Percentiles rank a stretch among this genome's conserved stretches.
Conservation (phyloP, 768 basidiomycete genomes). For the Cubamyces sp. region DNA sequence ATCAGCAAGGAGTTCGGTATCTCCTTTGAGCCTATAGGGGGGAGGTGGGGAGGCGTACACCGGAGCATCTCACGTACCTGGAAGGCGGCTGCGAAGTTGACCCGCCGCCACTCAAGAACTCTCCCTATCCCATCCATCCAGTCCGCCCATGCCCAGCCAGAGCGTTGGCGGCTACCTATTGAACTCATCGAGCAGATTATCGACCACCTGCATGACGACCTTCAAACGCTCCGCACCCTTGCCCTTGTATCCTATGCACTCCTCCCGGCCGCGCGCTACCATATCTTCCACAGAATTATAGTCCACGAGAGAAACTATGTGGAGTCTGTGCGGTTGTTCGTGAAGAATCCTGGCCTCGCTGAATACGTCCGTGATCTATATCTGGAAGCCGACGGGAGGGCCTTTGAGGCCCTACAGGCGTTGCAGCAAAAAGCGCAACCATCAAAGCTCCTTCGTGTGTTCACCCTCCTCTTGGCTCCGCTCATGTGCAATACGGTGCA, state of each 20-base stretch:
- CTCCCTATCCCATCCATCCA: background rate
- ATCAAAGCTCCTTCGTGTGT: constrained; percentile 2
- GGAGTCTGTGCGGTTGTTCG: constrained; percentile 1
- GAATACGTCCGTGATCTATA: constrained; percentile 17
- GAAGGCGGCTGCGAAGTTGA: background rate
- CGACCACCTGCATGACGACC: constrained; percentile 22
- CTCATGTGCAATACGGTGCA: constrained; percentile 4
- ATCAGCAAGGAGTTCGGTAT: constrained; percentile 12
- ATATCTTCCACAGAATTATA: constrained; percentile 24
- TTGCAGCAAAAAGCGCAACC: background rate
- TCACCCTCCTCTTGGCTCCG: constrained; percentile 15
- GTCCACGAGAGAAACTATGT: constrained; percentile 11
- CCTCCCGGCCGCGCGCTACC: constrained; percentile 12
- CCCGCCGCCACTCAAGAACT: background rate
- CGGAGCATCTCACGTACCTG: constrained; percentile 4
- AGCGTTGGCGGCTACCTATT: constrained; percentile 12
- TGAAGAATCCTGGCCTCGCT: constrained; percentile 4
- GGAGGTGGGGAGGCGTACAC: background rate
- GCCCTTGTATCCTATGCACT: constrained; percentile 25
- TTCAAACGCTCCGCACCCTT: constrained; percentile 12
- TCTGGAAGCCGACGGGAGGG: constrained; percentile 10
- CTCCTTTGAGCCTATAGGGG: background rate
- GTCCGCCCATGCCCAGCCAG: background rate
- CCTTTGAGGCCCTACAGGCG: background rate
- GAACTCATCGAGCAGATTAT: constrained; percentile 25